Evolutionary conservation across 805 yeast genomes (phyloP).

Genomic region (Alloascoidea hylecoeti): DNA sequence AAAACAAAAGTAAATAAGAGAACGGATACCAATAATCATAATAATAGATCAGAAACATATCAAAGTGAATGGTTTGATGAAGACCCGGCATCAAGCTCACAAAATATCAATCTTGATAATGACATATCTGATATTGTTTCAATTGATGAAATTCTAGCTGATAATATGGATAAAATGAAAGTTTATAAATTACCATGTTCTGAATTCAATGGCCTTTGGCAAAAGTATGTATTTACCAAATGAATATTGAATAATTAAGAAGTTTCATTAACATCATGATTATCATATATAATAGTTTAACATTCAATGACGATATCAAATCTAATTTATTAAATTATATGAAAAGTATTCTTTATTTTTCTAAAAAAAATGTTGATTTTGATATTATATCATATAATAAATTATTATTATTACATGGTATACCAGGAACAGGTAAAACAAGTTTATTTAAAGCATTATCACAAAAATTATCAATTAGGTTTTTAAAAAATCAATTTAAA

Average conservation of each 20-base stretch:
- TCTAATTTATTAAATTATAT: constrained; percentile 18
- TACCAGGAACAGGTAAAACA: constrained; percentile 34
- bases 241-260: not conserved
- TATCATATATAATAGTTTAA: too few species aligned
- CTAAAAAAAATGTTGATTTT: constrained; percentile 8
- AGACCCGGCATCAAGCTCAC: too few species aligned
- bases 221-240: constrained; percentile 6
- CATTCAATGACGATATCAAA: constrained; percentile 18
- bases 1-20: too few species aligned
- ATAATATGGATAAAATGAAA: not conserved
- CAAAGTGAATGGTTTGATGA: too few species aligned
- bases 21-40: too few species aligned
- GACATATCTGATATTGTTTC: too few species aligned
- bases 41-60: not conserved
- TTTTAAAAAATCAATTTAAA: constrained; percentile 5
- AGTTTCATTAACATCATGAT: too few species aligned
- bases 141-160: not conserved
- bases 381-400: constrained; percentile 8
- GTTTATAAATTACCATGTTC: constrained; percentile 16
- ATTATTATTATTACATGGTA: constrained; percentile 22
- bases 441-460: constrained; percentile 24
- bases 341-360: constrained; percentile 16
- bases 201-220: constrained; percentile 20
- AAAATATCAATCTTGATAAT: too few species aligned
- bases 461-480: constrained; percentile 23